Base-by-base conservation (phyloP, 208 protist species). In the Angomonas ambiguus region DNA sequence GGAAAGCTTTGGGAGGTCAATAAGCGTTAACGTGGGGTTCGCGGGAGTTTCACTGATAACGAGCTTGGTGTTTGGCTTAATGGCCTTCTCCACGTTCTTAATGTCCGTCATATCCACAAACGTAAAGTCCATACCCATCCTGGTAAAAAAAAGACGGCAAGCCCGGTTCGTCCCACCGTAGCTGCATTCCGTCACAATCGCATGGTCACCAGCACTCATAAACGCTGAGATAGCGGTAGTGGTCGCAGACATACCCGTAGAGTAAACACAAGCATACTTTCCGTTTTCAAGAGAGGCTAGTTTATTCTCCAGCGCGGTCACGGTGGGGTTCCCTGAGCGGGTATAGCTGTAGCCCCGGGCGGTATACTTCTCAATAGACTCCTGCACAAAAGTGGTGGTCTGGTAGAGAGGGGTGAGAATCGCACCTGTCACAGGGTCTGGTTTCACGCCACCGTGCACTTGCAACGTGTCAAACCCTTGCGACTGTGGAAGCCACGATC, bases 1-100 rank as follows among this genome's bases (percentile, higher is more conserved):
- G 8, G 93, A 96, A 13, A 97, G 62, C 8, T 77, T 90, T 16
- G 60, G 62, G 70, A 98, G 81, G 76, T 99, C 97, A 38, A 85
- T 88, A 3, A 99, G 74, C 24, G 87, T 95, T 13, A 98, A 71
- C 0, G 93, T 97, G 31, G 97, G 97, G 79, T 98, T 99, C 6
- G 97, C 94, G 51, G 97, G 96, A 6, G 95, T 96, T 79, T 99
- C 97, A 45, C 96, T 82, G 83, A 97, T 97, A 2, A 99, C 83
- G 24, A 98, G 70, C 81, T 98, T 97, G 45, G 95, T 97, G 65
- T 95, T 94, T 6, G 84, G 76, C 64, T 84, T 84, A 67, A 98
- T 87, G 20, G 88, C 85, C 1, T 62, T 76, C 62, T 88, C 76
- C 3, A 96, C 76, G 48, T 90, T 91, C 59, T 94, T 92, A 42